Evolutionary conservation across 2,329 filamentous ascomycete species (phyloP).

Genomic region (Nemania diffusa): DNA sequence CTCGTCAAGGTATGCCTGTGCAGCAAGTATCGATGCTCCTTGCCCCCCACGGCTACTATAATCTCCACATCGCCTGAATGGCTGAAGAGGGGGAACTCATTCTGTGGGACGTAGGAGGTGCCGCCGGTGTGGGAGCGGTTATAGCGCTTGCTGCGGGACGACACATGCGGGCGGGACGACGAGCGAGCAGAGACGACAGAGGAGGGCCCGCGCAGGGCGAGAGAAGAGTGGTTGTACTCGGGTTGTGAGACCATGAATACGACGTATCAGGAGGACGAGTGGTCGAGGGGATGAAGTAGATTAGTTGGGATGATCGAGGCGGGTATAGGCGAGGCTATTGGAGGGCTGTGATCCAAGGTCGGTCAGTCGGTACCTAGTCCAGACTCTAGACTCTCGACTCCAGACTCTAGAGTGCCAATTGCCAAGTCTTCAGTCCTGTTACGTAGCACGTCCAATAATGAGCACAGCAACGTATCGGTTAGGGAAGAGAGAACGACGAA

Average conservation of each 20-base stretch:
- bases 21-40: conserved; percentile 85
- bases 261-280: conserved; percentile 10
- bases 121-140: conserved; percentile 84
- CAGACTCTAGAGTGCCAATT: not conserved
- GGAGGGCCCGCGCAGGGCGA: conserved; percentile 68
- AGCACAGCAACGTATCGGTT: not conserved
- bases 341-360: conserved; percentile 11
- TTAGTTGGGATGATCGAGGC: not conserved
- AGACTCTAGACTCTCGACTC: not conserved
- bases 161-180: conserved; percentile 60
- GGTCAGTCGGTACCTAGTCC: not conserved
- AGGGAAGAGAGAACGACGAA: not conserved
- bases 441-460: not conserved
- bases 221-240: conserved; percentile 60
- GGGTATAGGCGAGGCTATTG: conserved; percentile 1
- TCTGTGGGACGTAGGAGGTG: conserved; percentile 75
- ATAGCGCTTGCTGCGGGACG: conserved; percentile 73
- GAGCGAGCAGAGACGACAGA: conserved; percentile 74
- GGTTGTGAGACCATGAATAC: conserved; percentile 72
- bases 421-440: conserved; percentile 9
- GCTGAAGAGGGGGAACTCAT: conserved; percentile 92
- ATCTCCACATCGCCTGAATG: conserved; percentile 92
- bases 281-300: not conserved
- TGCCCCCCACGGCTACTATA: conserved; percentile 73
- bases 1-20: conserved; percentile 88